phyloP scores from a whole-genome alignment of 2,329 filamentous ascomycete genomes.

The Paecilomyces sp. region DNA sequence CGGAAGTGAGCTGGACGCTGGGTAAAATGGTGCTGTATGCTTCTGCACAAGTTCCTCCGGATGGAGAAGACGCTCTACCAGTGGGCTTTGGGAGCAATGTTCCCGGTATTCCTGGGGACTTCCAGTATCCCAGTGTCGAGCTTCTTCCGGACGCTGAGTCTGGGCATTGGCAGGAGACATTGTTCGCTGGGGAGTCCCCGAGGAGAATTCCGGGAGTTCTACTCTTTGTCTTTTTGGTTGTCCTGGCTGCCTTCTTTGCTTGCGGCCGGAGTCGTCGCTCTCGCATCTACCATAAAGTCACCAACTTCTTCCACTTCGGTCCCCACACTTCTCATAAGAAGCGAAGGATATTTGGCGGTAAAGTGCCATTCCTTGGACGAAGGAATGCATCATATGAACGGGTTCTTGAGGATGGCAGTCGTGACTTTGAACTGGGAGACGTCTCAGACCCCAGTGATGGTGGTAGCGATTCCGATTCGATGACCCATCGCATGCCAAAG shows the following conservation, averaged over 20 bases:
- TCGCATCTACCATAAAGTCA: conserved; percentile 52
- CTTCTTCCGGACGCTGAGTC: conserved; percentile 24
- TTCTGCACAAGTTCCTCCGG: conserved; percentile 72
- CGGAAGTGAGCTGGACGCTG: conserved; percentile 94
- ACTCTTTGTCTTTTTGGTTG: conserved; percentile 66
- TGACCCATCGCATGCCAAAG: conserved; percentile 51
- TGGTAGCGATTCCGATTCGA: conserved; percentile 48
- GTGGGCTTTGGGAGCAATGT: conserved; percentile 91
- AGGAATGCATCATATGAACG: conserved; percentile 62
- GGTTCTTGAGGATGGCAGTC: conserved; percentile 69
- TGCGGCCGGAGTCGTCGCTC: conserved; percentile 70
- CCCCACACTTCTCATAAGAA: conserved; percentile 26
- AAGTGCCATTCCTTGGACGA: conserved; percentile 32
- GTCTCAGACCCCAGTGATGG: conserved; percentile 50
- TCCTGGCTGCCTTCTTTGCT: conserved; percentile 64
- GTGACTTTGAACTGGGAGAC: conserved; percentile 71
- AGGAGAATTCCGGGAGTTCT: conserved; percentile 67
- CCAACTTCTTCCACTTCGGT: conserved; percentile 20
- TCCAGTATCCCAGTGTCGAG: conserved; percentile 61
- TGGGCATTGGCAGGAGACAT: conserved; percentile 53
- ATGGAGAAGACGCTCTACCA: conserved; percentile 54
- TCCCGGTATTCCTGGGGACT: conserved; percentile 63
- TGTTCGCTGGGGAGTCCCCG: conserved; percentile 60
- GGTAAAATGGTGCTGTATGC: conserved; percentile 96
- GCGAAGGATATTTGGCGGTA: conserved; percentile 59